phyloP scores from a whole-genome alignment of 371 early-diverging fungal genomes.

The Basidiobolus meristosporus region DNA sequence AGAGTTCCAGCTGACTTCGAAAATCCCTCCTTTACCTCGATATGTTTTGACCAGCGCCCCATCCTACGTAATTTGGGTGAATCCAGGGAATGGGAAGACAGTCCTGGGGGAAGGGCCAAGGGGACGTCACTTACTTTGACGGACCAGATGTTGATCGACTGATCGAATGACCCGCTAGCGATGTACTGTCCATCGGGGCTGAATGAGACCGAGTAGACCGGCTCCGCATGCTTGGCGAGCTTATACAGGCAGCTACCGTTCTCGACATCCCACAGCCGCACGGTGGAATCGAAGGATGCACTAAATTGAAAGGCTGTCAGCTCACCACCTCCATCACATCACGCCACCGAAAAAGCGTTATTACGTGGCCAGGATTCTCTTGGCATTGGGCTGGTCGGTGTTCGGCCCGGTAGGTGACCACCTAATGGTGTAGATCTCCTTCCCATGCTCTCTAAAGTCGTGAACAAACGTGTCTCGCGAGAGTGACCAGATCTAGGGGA shows the following conservation, averaged over 20 bases:
- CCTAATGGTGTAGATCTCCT: conserved; percentile 57
- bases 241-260: conserved; percentile 50
- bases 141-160: conserved; percentile 59
- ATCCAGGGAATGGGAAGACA: conserved; percentile 1
- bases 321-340: conserved; percentile 6
- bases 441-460: conserved; percentile 44
- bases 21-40: conserved; percentile 48
- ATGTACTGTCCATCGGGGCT: conserved; percentile 64
- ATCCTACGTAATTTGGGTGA: conserved; percentile 9
- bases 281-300: conserved; percentile 77
- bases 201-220: conserved; percentile 74
- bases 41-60: conserved; percentile 43
- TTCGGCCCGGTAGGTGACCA: conserved; percentile 34
- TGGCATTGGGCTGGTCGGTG: conserved; percentile 2
- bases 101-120: not conserved
- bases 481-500: conserved; percentile 10
- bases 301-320: conserved; percentile 27
- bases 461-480: conserved; percentile 20
- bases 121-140: conserved; percentile 23
- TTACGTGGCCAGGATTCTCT: conserved; percentile 15
- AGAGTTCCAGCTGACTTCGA: conserved; percentile 55
- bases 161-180: conserved; percentile 78
- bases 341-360: conserved; percentile 1
- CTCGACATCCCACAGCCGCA: conserved; percentile 77
- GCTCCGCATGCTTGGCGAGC: conserved; percentile 50